phyloP scores from a whole-genome alignment of 768 basidiomycete species.

The Lanmaoa pseudosensibilis region DNA sequence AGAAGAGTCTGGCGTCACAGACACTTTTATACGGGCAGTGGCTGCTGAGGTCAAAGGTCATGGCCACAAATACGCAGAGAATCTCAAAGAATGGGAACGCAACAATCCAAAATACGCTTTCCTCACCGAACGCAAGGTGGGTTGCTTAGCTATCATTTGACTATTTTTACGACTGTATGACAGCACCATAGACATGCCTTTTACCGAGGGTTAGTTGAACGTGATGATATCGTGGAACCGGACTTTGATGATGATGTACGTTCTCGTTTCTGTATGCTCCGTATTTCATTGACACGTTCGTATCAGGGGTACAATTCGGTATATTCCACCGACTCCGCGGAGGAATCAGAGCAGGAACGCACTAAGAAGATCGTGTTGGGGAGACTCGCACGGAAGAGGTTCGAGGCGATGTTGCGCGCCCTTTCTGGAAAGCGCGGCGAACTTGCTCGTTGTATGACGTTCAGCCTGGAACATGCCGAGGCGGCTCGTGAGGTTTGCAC shows the following conservation, averaged over 20 bases:
- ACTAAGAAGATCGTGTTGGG: slow-evolving; percentile 76
- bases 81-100: slow-evolving; percentile 71
- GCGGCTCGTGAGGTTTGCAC: slow-evolving; percentile 81
- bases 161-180: slow-evolving; percentile 3
- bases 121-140: slow-evolving; percentile 57
- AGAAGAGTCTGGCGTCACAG: slow-evolving; percentile 61
- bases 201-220: slow-evolving; percentile 68
- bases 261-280: slow-evolving; percentile 4
- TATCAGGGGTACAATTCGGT: slow-evolving; percentile 80
- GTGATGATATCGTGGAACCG: slow-evolving; percentile 51
- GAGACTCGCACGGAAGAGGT: slow-evolving; percentile 74
- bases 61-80: slow-evolving; percentile 72
- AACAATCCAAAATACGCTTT: slow-evolving; percentile 84
- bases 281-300: slow-evolving; percentile 8
- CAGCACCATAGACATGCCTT: slow-evolving; percentile 73
- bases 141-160: slow-evolving; percentile 3
- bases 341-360: slow-evolving; percentile 89
- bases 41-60: slow-evolving; percentile 83
- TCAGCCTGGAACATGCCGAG: slow-evolving; percentile 94
- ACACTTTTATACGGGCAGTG: slow-evolving; percentile 84
- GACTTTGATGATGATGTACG: slow-evolving; percentile 82
- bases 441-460: slow-evolving; percentile 95
- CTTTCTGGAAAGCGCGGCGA: slow-evolving; percentile 86
- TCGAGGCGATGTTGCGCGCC: slow-evolving; percentile 88
- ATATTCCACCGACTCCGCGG: slow-evolving; percentile 91